Conservation (phyloP, 768 basidiomycete genomes). For the Termitomyces sp. region DNA sequence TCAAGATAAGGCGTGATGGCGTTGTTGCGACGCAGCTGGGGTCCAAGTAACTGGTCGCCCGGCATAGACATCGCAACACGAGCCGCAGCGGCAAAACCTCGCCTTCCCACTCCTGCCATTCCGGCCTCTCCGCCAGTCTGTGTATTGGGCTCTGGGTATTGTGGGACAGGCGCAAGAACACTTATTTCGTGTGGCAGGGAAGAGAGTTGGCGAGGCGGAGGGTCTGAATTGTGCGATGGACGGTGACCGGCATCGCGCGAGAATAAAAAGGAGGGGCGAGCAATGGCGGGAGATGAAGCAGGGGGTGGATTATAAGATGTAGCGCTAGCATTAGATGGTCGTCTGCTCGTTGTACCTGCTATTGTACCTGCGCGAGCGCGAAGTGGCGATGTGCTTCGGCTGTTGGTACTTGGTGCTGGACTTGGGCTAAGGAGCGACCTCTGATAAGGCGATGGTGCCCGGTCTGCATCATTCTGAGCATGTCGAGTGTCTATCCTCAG, state of each 20-base stretch:
- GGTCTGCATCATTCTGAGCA: slow-evolving; percentile 13
- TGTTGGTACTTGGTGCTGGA: slow-evolving; percentile 8
- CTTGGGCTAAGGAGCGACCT: slow-evolving; percentile 13
- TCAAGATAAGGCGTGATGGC: slow-evolving; percentile 42
- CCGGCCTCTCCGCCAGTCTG: slow-evolving; percentile 71
- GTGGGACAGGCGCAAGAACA: slow-evolving; percentile 7
- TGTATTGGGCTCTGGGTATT: slow-evolving; percentile 41
- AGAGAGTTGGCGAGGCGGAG: background rate
- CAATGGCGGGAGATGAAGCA: slow-evolving; percentile 7
- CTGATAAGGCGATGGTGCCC: slow-evolving; percentile 12
- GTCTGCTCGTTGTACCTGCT: slow-evolving; percentile 15
- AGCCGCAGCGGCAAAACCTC: slow-evolving; percentile 78
- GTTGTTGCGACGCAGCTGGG: slow-evolving; percentile 25
- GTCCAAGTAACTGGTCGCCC: slow-evolving; percentile 10
- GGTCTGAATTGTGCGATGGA: background rate
- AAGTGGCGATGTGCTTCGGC: slow-evolving; percentile 13
- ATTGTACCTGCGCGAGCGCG: slow-evolving; percentile 19
- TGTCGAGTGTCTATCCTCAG: slow-evolving; percentile 28
- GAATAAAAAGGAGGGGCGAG: slow-evolving; percentile 10
- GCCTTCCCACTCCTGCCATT: slow-evolving; percentile 87
- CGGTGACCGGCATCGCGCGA: slow-evolving; percentile 4
- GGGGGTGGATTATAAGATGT: background rate
- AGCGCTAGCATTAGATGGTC: slow-evolving; percentile 14
- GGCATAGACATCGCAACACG: slow-evolving; percentile 37
- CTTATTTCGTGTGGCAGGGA: background rate